phyloP scores from a whole-genome alignment of 2,329 filamentous ascomycete species.

The Beauveria scarabaeidicola region DNA sequence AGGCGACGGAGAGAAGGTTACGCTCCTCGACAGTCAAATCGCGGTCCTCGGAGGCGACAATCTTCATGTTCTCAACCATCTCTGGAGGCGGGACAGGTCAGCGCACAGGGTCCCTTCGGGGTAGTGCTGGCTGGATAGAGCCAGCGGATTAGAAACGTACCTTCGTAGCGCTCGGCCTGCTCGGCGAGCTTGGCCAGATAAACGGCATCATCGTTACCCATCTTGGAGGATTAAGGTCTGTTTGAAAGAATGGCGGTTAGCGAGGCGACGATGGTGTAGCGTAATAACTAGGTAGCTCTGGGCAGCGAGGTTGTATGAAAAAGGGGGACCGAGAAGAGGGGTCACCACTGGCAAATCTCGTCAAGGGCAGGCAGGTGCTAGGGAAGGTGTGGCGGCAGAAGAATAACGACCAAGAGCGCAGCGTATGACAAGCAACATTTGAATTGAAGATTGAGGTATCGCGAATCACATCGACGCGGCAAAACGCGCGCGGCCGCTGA shows the following conservation, averaged over 20 bases:
- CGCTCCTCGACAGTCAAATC: conserved; percentile 89
- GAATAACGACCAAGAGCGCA: neutral
- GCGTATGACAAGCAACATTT: neutral
- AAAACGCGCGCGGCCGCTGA: neutral
- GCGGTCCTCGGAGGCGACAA: conserved; percentile 79
- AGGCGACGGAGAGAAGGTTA: conserved; percentile 93
- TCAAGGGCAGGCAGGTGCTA: conserved; percentile 8
- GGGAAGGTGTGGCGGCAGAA: neutral
- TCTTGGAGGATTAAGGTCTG: conserved; percentile 47
- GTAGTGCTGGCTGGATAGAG: neutral
- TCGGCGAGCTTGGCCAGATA: conserved; percentile 99
- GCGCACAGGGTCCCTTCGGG: conserved; percentile 14
- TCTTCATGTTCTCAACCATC: conserved; percentile 99
- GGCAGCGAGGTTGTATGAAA: neutral
- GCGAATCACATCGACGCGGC: neutral
- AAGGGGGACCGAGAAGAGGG: conserved; percentile 13
- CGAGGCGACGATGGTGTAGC: conserved; percentile 16
- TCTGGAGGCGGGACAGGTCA: conserved; percentile 45
- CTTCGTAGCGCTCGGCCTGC: conserved; percentile 99
- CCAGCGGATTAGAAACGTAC: conserved; percentile 43
- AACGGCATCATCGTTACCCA: conserved; percentile 99
- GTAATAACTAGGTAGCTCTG: conserved; percentile 9
- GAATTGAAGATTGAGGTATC: neutral
- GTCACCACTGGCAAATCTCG: neutral
- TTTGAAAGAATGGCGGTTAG: conserved; percentile 17